Evolutionary conservation across 2,329 filamentous ascomycete genomes (phyloP).

Genomic region (Sporothrix curviconia): DNA sequence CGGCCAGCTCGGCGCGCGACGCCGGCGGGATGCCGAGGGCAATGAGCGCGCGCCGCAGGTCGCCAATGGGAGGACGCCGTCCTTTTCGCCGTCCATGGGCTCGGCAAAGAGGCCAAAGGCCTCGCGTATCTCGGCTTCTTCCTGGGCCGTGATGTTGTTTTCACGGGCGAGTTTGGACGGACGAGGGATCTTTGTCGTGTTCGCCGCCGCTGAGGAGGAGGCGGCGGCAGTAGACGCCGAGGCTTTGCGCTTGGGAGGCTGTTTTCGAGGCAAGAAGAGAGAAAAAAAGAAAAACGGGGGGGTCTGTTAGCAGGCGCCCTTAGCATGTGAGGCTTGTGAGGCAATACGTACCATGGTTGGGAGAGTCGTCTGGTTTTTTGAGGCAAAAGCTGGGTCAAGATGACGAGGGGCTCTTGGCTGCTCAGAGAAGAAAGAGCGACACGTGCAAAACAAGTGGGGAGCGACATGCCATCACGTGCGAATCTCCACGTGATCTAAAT

Average conservation of each 20-base stretch:
- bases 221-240: conserved; percentile 24
- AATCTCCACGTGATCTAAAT: not conserved
- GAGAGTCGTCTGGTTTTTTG: too few relatives aligned
- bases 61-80: conserved; percentile 62
- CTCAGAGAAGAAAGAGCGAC: not conserved
- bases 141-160: conserved; percentile 73
- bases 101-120: conserved; percentile 78
- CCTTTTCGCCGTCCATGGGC: conserved; percentile 63
- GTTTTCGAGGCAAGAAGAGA: conserved; percentile 42
- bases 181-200: conserved; percentile 38
- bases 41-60: conserved; percentile 65
- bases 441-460: not conserved
- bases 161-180: conserved; percentile 88
- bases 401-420: too few relatives aligned
- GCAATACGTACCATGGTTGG: not conserved
- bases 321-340: not conserved
- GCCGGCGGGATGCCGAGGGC: conserved; percentile 72
- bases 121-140: conserved; percentile 87
- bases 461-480: conserved; percentile 4
- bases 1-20: conserved; percentile 58
- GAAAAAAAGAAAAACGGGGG: not conserved
- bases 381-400: too few relatives aligned
- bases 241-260: conserved; percentile 51
- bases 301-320: too few relatives aligned
- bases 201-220: conserved; percentile 24